phyloP scores from a whole-genome alignment of 805 yeast genomes.

The Komagataella populi region DNA sequence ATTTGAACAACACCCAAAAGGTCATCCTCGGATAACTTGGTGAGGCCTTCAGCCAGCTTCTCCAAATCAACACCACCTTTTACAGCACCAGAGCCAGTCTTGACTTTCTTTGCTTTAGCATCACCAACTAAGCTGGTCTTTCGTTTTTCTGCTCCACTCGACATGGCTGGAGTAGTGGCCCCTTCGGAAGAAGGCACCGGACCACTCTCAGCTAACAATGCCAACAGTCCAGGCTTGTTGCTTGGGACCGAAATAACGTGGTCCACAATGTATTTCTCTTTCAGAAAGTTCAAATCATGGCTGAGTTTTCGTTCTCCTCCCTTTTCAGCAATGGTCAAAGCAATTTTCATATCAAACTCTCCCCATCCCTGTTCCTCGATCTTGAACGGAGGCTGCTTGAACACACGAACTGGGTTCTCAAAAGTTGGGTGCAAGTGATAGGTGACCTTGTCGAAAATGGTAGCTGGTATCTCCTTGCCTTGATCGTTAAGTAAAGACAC shows the following conservation, averaged over 20 bases:
- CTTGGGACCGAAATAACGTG: conserved; percentile 69
- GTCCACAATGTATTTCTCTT: conserved; percentile 65
- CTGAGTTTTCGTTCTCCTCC: conserved; percentile 78
- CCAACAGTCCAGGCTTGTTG: conserved; percentile 57
- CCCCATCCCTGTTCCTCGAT: conserved; percentile 98
- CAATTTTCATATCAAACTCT: conserved; percentile 81
- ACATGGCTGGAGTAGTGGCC: conserved; percentile 5
- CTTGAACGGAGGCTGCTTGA: conserved; percentile 74
- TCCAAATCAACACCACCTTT: conserved; percentile 81
- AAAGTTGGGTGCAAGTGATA: conserved; percentile 93
- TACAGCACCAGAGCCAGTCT: conserved; percentile 30
- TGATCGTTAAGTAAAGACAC: conserved; percentile 61
- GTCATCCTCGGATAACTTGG: conserved; percentile 85
- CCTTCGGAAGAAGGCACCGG: conserved; percentile 47
- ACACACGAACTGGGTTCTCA: conserved; percentile 70
- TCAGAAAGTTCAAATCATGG: conserved; percentile 81
- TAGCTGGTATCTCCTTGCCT: conserved; percentile 79
- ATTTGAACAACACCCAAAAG: conserved; percentile 89
- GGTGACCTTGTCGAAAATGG: conserved; percentile 80
- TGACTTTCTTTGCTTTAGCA: conserved; percentile 36
- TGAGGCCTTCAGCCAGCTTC: conserved; percentile 77
- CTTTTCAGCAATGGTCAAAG: conserved; percentile 66
- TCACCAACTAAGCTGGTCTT: conserved; percentile 12
- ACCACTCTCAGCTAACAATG: conserved; percentile 69
- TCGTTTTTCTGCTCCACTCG: conserved; percentile 3